Conservation (phyloP, 164 flowering plant genomes). For the Brasenia schreberi region DNA sequence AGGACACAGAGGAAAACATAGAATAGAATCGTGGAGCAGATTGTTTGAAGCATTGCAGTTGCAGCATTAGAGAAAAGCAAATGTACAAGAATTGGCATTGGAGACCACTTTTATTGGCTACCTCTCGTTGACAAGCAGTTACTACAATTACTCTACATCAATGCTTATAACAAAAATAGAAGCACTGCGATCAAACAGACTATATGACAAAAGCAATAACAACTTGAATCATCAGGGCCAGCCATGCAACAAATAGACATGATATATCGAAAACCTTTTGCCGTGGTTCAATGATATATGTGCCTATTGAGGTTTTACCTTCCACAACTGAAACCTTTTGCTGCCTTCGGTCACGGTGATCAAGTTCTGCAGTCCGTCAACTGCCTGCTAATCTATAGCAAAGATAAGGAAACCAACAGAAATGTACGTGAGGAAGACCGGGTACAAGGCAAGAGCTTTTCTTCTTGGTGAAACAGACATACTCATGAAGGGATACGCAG, state of each 20-base stretch:
- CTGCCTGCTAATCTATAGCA: slow-evolving; percentile 1
- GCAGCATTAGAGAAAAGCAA: too few species aligned
- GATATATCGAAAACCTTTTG: background rate
- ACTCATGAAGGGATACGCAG: slow-evolving; percentile 5
- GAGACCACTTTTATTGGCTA: background rate
- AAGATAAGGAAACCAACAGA: slow-evolving; percentile 4
- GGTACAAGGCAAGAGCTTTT: background rate
- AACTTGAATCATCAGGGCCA: background rate
- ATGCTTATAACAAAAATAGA: background rate
- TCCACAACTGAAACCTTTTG: background rate
- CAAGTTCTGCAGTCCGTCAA: background rate
- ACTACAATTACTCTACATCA: background rate
- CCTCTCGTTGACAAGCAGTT: background rate
- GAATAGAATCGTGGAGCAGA: too few species aligned
- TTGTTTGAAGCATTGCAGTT: too few species aligned
- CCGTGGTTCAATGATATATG: background rate
- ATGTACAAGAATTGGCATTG: background rate
- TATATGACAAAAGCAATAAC: background rate
- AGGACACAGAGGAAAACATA: too few species aligned
- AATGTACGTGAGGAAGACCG: slow-evolving; percentile 4
- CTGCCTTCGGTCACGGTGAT: background rate
- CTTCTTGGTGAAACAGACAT: slow-evolving; percentile 2
- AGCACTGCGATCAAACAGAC: background rate
- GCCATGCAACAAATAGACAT: background rate
- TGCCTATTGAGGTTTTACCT: background rate